These are phyloP conservation scores for Circinella umbellata DNA, from an alignment of 371 early-diverging fungal genomes.

Conservation along the genomic window DNA sequence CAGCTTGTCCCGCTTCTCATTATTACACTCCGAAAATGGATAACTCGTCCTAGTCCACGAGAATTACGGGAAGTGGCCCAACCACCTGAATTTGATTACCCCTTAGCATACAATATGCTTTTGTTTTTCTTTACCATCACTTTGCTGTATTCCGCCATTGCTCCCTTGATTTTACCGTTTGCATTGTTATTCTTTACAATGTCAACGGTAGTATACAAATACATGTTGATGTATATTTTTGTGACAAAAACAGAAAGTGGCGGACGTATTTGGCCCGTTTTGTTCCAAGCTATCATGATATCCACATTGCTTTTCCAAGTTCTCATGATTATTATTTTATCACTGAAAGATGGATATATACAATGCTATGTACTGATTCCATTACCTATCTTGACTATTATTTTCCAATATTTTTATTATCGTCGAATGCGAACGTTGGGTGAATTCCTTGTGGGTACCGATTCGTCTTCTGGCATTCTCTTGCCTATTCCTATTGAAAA, in stretches of 20 bases:
- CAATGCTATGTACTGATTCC: slow-evolving; percentile 64
- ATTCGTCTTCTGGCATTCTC: neutral
- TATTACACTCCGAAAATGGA: slow-evolving; percentile 61
- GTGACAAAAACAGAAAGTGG: slow-evolving; percentile 71
- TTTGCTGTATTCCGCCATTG: slow-evolving; percentile 75
- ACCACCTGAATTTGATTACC: slow-evolving; percentile 76
- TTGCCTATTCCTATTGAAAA: neutral
- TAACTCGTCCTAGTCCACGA: slow-evolving; percentile 75
- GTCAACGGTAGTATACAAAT: slow-evolving; percentile 73
- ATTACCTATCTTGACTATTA: slow-evolving; percentile 65
- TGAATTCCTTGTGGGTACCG: slow-evolving; percentile 16
- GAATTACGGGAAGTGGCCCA: slow-evolving; percentile 65
- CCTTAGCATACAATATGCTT: slow-evolving; percentile 71
- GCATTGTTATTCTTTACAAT: slow-evolving; percentile 71
- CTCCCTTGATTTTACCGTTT: slow-evolving; percentile 81
- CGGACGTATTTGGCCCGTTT: slow-evolving; percentile 75
- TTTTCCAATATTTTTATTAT: slow-evolving; percentile 52
- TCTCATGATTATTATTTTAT: slow-evolving; percentile 68
- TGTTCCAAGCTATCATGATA: slow-evolving; percentile 69
- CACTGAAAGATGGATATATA: slow-evolving; percentile 42
- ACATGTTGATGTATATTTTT: slow-evolving; percentile 66
- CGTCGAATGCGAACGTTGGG: slow-evolving; percentile 21
- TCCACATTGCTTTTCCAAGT: slow-evolving; percentile 74
- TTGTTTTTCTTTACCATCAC: slow-evolving; percentile 81
- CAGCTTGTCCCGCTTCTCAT: slow-evolving; percentile 70